Base-by-base conservation (phyloP, 768 basidiomycete species). In the Trametopsis cervina region DNA sequence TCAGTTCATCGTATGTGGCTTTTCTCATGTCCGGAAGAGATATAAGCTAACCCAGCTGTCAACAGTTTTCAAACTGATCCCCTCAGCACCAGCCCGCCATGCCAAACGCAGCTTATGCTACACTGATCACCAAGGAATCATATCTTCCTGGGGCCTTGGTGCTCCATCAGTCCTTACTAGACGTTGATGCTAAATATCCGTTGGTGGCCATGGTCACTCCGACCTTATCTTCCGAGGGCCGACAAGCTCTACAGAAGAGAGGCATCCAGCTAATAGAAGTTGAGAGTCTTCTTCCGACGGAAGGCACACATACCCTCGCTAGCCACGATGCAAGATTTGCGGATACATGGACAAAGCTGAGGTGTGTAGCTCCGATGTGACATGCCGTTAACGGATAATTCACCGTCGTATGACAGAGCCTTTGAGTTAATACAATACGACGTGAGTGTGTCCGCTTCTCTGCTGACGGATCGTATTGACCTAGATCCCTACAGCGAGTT, bases 341-440 rank as follows among this genome's bases (percentile, higher is more conserved):
- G 20, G 81, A 85, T 54, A 80, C 82, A 3, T 85, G 82, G 83
- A 76, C 78, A 3, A 85, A 85, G 59, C 58, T 75, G 35, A 70
- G 74, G 73, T 73, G 51, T 54, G 37, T 44, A 21, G 7, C 24
- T 22, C 33, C 24, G 29, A 17, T 23, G 22, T 24, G 23, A 29
- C 24, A 36, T 27, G 35, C 17, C 24, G 18, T 25, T 36, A 21
- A 17, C 38, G n/a, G 20, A 23, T n/a, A n/a, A 36, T 26, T 29
- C 40, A 12, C 22, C 13, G 20, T n/a, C 27, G 15, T 21, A 29
- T 23, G 15, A 13, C 50, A 68, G 83, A 60, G 81, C 67, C 0
- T 91, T 89, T 57, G 83, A 80, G 53, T 65, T 89, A 48, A 65
- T 61, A 4, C 78, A 83, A 60, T 91, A 78, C 62, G 80, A 85